These are phyloP conservation scores for Jatropha curcas DNA, from an alignment of 345 rosid genomes.

Conservation along the genomic window DNA sequence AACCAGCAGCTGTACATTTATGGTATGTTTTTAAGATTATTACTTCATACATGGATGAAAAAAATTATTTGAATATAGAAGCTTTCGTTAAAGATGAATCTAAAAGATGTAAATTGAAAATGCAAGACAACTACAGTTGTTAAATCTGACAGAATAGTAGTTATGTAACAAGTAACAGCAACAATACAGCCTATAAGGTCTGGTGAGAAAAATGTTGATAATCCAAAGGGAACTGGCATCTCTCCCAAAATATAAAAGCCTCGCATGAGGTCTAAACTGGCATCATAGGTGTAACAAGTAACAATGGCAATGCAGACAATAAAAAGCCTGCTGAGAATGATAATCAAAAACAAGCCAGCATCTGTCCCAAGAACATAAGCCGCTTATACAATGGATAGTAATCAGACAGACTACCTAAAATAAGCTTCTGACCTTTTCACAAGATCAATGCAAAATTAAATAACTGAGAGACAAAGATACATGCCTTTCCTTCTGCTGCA, in stretches of 20 bases:
- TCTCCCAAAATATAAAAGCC: not conserved
- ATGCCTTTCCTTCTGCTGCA: constrained; percentile 94
- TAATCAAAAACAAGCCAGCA: not conserved
- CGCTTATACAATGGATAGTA: not conserved
- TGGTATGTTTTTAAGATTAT: constrained; percentile 7
- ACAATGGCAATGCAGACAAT: not conserved
- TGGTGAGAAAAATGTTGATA: not conserved
- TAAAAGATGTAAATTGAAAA: not conserved
- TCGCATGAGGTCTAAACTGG: not conserved
- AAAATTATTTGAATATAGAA: not conserved
- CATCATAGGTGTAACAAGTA: not conserved
- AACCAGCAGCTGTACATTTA: constrained; percentile 63
- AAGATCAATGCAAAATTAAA: not conserved
- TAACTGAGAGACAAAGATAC: constrained; percentile 18
- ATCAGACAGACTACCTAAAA: not conserved
- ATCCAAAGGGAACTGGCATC: not conserved
- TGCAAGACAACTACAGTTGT: not conserved
- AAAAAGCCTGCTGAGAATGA: not conserved
- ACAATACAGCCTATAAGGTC: not conserved
- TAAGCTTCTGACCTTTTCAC: not conserved
- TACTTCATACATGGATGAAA: not conserved
- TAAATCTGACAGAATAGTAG: not conserved
- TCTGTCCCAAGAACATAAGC: not conserved
- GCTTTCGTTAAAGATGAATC: not conserved
- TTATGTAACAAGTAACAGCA: not conserved